phyloP scores from a whole-genome alignment of 306 rosid genomes.

The Vicia sativa region DNA sequence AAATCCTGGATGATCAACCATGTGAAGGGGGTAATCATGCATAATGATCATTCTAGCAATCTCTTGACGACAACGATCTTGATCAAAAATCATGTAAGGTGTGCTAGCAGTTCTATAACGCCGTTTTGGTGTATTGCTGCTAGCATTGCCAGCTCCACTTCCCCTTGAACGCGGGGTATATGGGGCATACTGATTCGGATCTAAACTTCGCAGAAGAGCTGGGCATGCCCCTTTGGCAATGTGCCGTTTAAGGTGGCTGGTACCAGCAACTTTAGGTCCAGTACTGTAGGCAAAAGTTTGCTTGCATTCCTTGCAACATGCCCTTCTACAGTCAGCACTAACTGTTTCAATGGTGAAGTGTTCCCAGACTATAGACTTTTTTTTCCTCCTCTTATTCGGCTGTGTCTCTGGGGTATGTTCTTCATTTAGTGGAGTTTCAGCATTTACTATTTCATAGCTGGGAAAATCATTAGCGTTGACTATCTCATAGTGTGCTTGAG shows the following conservation, averaged over 20 bases:
- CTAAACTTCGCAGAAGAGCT: constrained; percentile 70
- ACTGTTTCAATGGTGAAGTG: constrained; percentile 89
- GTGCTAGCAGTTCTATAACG: constrained; percentile 68
- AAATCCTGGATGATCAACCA: constrained; percentile 94
- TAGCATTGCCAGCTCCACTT: constrained; percentile 44
- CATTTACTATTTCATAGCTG: constrained; percentile 49
- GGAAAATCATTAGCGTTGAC: constrained; percentile 27
- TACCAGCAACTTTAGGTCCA: constrained; percentile 92
- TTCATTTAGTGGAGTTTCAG: constrained; percentile 41
- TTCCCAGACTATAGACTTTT: constrained; percentile 90
- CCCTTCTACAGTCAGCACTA: constrained; percentile 84
- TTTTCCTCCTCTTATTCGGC: constrained; percentile 84
- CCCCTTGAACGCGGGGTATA: constrained; percentile 60
- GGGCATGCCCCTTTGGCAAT: constrained; percentile 93
- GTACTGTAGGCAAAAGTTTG: constrained; percentile 96
- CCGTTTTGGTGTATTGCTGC: constrained; percentile 70
- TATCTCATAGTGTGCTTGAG: constrained; percentile 43
- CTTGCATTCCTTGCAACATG: constrained; percentile 86
- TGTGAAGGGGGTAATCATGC: constrained; percentile 96
- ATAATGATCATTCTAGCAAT: constrained; percentile 92
- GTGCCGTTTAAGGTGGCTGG: constrained; percentile 96
- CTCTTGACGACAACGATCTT: constrained; percentile 81
- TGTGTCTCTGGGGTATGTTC: constrained; percentile 57
- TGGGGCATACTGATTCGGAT: constrained; percentile 57
- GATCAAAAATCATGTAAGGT: constrained; percentile 64